A percentile compares a stretch with the other conserved stretches of the same genome.
phyloP scores from a whole-genome alignment of 164 flowering plant species.

The Sedum album region DNA sequence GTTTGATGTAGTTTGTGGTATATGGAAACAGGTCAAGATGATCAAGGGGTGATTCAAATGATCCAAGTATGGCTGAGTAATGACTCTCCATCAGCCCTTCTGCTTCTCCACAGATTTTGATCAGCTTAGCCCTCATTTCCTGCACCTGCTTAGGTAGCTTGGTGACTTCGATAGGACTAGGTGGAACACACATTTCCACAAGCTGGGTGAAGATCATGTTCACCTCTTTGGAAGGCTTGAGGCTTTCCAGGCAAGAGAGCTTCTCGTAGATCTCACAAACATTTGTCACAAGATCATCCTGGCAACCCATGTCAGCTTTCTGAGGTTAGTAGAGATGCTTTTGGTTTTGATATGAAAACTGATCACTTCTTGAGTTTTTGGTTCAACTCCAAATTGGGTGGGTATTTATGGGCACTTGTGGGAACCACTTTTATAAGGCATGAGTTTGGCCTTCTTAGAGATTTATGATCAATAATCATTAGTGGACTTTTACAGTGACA shows the following conservation, averaged over 20 bases:
- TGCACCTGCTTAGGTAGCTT: conserved; percentile 36
- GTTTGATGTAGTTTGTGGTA: conserved; percentile 67
- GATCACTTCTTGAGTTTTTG: background rate
- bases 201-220: conserved; percentile 57
- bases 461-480: background rate
- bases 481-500: background rate
- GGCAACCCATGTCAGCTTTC: conserved; percentile 51
- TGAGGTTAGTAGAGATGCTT: conserved; percentile 13
- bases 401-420: conserved; percentile 8
- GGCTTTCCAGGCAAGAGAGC: conserved; percentile 42
- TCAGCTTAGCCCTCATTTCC: conserved; percentile 56
- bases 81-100: conserved; percentile 27
- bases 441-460: background rate
- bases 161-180: conserved; percentile 56
- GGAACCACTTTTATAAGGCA: conserved; percentile 5
- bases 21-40: conserved; percentile 68
- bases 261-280: conserved; percentile 41
- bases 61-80: background rate
- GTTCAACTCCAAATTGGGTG: conserved; percentile 1
- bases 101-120: conserved; percentile 68
- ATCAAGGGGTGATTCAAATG: conserved; percentile 51
- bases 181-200: conserved; percentile 63
- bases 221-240: conserved; percentile 57
- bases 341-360: background rate
- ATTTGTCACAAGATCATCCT: conserved; percentile 36